Percentiles rank a stretch among this genome's conserved stretches.
Evolutionary conservation across 306 rosid species (phyloP).

Genomic region (Acacia melanoxylon): DNA sequence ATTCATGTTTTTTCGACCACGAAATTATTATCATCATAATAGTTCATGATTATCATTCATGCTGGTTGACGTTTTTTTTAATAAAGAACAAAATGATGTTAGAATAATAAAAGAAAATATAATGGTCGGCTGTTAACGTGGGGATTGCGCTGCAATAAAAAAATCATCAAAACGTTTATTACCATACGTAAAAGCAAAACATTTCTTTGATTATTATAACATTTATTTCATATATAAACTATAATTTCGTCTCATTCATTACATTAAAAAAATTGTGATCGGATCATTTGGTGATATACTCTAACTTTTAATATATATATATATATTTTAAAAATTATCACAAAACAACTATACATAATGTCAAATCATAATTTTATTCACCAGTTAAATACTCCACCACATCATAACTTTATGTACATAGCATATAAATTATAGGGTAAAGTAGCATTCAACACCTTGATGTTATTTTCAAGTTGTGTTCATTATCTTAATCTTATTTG

Average conservation of each 20-base stretch:
- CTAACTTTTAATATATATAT: too few species aligned
- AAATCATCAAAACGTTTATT: too few species aligned
- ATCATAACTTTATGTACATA: neutral
- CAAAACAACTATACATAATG: neutral
- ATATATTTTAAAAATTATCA: too few species aligned
- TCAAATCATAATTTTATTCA: neutral
- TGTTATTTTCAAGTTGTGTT: too few species aligned
- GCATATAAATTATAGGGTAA: neutral
- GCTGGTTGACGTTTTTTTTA: neutral
- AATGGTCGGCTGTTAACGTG: neutral
- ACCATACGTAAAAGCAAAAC: neutral
- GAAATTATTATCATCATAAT: neutral
- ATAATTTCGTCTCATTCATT: neutral
- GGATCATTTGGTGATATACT: neutral
- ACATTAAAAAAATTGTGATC: neutral
- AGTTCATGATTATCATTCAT: neutral
- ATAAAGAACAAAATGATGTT: too few species aligned
- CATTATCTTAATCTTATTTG: too few species aligned
- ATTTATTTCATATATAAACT: neutral
- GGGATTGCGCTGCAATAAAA: neutral
- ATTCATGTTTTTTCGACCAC: too few species aligned
- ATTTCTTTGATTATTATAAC: neutral
- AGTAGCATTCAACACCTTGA: too few species aligned
- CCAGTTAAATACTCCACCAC: neutral
- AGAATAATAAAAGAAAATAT: too few species aligned